Conservation (phyloP, 106 monocot species). For the Triglochin maritima region DNA sequence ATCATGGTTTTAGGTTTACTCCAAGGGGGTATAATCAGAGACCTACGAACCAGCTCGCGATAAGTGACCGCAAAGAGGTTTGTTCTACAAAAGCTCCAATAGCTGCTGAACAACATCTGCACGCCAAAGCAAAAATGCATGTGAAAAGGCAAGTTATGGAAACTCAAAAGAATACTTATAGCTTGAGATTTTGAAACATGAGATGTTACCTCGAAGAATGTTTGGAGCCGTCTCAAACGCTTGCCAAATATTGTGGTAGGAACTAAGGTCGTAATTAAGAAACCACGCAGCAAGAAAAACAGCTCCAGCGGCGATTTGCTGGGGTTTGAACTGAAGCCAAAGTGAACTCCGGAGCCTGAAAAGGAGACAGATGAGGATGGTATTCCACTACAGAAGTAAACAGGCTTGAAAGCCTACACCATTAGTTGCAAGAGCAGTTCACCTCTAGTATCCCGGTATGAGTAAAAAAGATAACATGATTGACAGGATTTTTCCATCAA, state of each 20-base stretch:
- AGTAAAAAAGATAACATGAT: neutral
- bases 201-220: slow-evolving; percentile 51
- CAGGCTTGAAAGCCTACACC: neutral
- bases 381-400: neutral
- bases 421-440: neutral
- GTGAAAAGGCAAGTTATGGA: neutral
- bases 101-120: slow-evolving; percentile 83
- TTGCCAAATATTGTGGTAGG: slow-evolving; percentile 44
- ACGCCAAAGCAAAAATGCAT: slow-evolving; percentile 29
- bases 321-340: slow-evolving; percentile 23
- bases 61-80: neutral
- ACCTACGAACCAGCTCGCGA: too few species aligned
- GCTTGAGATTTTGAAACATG: neutral
- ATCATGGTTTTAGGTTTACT: too few species aligned
- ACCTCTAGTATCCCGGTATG: slow-evolving; percentile 4
- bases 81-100: slow-evolving; percentile 39
- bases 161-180: neutral
- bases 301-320: slow-evolving; percentile 27
- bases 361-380: neutral
- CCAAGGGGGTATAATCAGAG: too few species aligned
- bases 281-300: slow-evolving; percentile 35
- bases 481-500: slow-evolving; percentile 5
- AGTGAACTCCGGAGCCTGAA: slow-evolving; percentile 22
- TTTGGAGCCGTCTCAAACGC: slow-evolving; percentile 61
- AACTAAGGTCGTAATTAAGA: slow-evolving; percentile 56